These are phyloP conservation scores for Eucalyptus virginea DNA, from an alignment of 345 rosid genomes.

Conservation along the genomic window DNA sequence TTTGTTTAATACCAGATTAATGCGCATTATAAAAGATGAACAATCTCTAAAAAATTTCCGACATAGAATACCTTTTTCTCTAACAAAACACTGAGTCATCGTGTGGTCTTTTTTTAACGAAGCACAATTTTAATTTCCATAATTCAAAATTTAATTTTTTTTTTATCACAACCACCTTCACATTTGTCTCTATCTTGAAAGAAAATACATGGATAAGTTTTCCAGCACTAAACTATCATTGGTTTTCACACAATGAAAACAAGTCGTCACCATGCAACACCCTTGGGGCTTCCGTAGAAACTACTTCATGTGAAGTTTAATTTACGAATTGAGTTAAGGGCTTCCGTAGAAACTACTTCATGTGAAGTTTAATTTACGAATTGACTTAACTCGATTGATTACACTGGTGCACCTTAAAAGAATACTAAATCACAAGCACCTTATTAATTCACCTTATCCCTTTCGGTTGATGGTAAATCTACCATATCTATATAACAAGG, in stretches of 20 bases:
- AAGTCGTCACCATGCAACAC: neutral
- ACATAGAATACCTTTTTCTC: neutral
- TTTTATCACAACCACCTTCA: rapidly evolving
- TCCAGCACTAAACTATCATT: neutral
- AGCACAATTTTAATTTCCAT: neutral
- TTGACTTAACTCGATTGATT: neutral
- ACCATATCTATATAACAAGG: neutral
- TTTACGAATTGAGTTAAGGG: neutral
- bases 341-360: neutral
- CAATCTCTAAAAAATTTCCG: neutral
- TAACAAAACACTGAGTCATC: neutral
- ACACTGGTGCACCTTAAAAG: neutral
- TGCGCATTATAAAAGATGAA: neutral
- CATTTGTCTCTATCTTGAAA: neutral
- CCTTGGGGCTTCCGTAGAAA: neutral
- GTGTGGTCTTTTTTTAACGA: too few species aligned
- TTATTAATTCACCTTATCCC: neutral
- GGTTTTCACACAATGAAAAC: neutral
- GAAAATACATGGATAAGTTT: neutral
- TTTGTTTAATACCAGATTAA: neutral
- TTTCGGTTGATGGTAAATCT: neutral
- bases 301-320: neutral
- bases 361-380: neutral
- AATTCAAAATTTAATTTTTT: too few species aligned
- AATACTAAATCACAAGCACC: neutral